Evolutionary conservation across 2,329 filamentous ascomycete species (phyloP), one percentile per base, ranked within the genome.

Genomic region (Malbranchea zuffiana): DNA sequence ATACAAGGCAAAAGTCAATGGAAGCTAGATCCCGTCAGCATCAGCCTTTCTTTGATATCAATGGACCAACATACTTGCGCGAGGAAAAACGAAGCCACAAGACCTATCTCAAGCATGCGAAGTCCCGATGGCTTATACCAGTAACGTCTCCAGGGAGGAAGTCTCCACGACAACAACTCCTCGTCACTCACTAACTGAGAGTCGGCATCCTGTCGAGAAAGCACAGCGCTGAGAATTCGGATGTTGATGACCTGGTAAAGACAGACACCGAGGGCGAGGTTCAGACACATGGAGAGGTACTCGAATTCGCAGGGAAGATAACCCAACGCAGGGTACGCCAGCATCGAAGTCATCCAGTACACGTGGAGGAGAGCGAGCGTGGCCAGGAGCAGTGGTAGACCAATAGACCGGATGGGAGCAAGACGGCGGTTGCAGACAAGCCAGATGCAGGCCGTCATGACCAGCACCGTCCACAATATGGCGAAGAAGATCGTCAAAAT

Each of bases 241-340:
- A 65, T 67, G 47, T 75, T 74, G 41, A 69, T 68, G 13, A 71
- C 72, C 48, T 78, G 74, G 48, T 78, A 78, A 6, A 78, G 56
- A 5, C 71, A 74, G 37, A 78, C 71, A 13, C 74, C 74, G 26
- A 74, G 68, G 6, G 74, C 74, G 2, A 78, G 61, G 52, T 71
- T 72, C 30, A 74, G 59, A 45, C 68, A 66, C 75, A 78, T 78
- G 53, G 76, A 66, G 74, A 74, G 78, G 51, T 66, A 78, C 54
- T 78, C 72, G 13, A 62, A 61, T 12, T 60, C 55, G 40, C 71
- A 71, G 1, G 69, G 65, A 12, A 46, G 44, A n/a, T 26, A 24
- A 7, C 46, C 47, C 35, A 47, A 48, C 20, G 53, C 41, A 4
- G 48, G 42, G 37, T 55, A 55, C 10, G 44, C 44, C 17, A 51